Base-by-base conservation (phyloP, 495 filamentous ascomycete species). In the Podospora pseudopauciseta region DNA sequence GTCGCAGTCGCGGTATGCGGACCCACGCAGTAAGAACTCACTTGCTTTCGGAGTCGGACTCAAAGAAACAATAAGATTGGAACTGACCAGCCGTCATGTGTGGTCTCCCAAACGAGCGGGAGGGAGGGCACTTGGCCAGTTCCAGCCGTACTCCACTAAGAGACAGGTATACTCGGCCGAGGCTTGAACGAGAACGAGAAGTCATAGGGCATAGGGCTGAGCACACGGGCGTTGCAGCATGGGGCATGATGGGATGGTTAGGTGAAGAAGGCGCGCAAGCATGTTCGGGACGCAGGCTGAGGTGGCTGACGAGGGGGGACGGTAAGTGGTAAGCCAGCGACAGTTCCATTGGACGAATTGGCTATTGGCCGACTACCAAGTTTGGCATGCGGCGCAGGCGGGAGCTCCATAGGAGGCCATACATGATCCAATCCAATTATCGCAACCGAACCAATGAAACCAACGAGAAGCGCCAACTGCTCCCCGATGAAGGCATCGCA, bases 141-240 rank as follows among this genome's bases (percentile, higher is more conserved):
- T 49, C 39, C 2, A 49, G 39, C 39, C 39, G 39, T 6, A 13
- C 39, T 49, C 39, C 39, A 49, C 39, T 2, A 49, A 49, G 39
- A 49, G 39, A 3, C 39, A 32, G 3, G 30, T 32, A 32, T 32
- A 32, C 3, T 32, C 39, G 39, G 39, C 39, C 39, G 39, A 49
- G 39, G 39, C 39, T 6, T 49, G 39, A 32, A 32, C 30, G 30
- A 32, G 30, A 49, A 49, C 13, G 39, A 49, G 13, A 49, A 11
- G 58, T 57, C 64, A 63, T 66, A 69, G 53, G 68, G 68, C 68
- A 65, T 63, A 68, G 55, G 64, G 55, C n/a, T 58, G n/a, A 61
- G 5, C 5, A 28, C 2, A 44, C 32, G 64, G n/a, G 27, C 28
- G 19, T 60, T 58, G 53, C 53, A 58, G 60, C 39, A 63, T 23